A percentile compares a stretch with the other conserved stretches of the same genome.
phyloP scores from a whole-genome alignment of 225 moss, liverwort and hornwort species.

The Straminergon stramineum region DNA sequence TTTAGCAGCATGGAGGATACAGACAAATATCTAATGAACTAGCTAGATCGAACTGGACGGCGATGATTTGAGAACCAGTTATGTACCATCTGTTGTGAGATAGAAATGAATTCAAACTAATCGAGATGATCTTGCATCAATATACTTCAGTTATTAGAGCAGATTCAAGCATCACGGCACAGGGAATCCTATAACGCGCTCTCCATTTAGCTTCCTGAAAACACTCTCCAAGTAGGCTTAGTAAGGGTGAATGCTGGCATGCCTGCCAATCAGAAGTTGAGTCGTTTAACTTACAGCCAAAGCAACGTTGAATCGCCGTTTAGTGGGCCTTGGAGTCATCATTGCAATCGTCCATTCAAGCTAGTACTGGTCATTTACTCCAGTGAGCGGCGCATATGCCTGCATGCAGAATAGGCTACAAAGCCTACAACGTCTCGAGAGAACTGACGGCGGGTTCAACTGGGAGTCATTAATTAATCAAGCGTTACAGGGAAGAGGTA shows the following conservation, averaged over 20 bases:
- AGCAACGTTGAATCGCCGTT: not conserved
- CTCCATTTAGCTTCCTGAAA: not conserved
- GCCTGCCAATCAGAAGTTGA: not conserved
- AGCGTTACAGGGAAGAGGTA: not conserved
- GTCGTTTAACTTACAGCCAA: not conserved
- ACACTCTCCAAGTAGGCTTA: not conserved
- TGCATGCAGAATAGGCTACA: not conserved
- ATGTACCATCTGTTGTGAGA: not conserved
- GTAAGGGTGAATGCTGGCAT: too few relatives aligned
- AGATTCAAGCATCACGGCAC: not conserved
- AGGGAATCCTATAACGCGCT: not conserved
- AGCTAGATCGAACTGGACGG: not conserved
- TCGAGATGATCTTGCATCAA: not conserved
- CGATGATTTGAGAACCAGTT: not conserved
- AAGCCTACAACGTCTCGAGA: too few relatives aligned
- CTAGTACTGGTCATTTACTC: not conserved
- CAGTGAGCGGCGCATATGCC: not conserved
- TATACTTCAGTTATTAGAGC: not conserved
- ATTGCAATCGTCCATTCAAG: not conserved
- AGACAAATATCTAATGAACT: too few relatives aligned
- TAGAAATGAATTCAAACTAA: not conserved
- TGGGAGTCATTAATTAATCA: not conserved
- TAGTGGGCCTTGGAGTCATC: too few relatives aligned
- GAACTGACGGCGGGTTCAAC: not conserved
- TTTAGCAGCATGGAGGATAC: not conserved